A percentile compares a stretch with the other conserved stretches of the same genome.
These are phyloP conservation scores for Dothistroma septosporum DNA, from an alignment of 2,329 filamentous ascomycete species.

Conservation along the genomic window DNA sequence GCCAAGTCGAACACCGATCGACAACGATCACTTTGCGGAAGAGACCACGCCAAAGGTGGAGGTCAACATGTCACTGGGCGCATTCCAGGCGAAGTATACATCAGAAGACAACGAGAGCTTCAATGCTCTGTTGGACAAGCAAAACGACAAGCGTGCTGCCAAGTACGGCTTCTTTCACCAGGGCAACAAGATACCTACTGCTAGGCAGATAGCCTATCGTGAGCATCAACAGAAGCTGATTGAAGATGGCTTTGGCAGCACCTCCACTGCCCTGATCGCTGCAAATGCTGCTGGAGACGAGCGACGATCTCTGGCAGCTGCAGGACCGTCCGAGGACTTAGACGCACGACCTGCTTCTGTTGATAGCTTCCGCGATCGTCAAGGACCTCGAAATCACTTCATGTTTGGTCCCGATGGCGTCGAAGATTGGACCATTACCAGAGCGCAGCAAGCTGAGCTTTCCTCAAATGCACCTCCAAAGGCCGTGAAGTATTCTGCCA, in stretches of 20 bases:
- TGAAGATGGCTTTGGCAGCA: slow-evolving; percentile 21
- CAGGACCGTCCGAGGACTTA: slow-evolving; percentile 54
- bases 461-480: slow-evolving; percentile 72
- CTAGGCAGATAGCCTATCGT: slow-evolving; percentile 57
- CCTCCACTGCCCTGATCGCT: slow-evolving; percentile 36
- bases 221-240: slow-evolving; percentile 61
- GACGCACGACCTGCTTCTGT: slow-evolving; percentile 71
- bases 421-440: slow-evolving; percentile 54
- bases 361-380: slow-evolving; percentile 62
- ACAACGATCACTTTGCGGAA: slow-evolving; percentile 30
- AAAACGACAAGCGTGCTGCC: slow-evolving; percentile 77
- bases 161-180: slow-evolving; percentile 88
- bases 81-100: slow-evolving; percentile 90
- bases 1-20: slow-evolving; percentile 44
- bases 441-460: slow-evolving; percentile 64
- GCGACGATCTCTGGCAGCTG: slow-evolving; percentile 18
- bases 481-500: slow-evolving; percentile 76
- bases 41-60: slow-evolving; percentile 56
- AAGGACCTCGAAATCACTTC: slow-evolving; percentile 68
- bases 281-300: slow-evolving; percentile 27
- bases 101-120: slow-evolving; percentile 98
- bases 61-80: slow-evolving; percentile 72
- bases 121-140: slow-evolving; percentile 83
- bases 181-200: slow-evolving; percentile 71
- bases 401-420: slow-evolving; percentile 77